A percentile compares a stretch with the other conserved stretches of the same genome.
These are phyloP conservation scores for Berkeleyomyces rouxiae DNA, from an alignment of 2,329 filamentous ascomycete species.

Conservation along the genomic window DNA sequence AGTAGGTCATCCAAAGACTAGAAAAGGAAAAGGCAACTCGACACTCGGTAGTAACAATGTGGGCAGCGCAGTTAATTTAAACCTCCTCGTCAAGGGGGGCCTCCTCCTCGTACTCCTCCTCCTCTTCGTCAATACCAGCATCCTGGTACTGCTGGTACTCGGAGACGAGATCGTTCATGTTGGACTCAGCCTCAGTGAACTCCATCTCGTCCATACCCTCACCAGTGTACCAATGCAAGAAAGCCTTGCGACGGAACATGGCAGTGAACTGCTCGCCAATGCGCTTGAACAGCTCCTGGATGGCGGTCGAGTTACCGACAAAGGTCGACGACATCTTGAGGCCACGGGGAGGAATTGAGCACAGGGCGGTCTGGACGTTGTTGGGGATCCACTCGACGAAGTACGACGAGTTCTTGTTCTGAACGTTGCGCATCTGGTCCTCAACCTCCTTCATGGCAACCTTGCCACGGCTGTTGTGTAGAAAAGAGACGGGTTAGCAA, in stretches of 20 bases:
- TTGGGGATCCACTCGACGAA: constrained; percentile 99
- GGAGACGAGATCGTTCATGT: constrained; percentile 99
- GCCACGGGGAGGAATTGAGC: constrained; percentile 93
- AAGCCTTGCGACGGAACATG: constrained; percentile 99
- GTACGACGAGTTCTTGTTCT: constrained; percentile 99
- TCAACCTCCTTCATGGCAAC: constrained; percentile 99
- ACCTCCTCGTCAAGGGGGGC: constrained; percentile 56
- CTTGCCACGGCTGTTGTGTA: constrained; percentile 63
- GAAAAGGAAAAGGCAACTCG: constrained; percentile 4
- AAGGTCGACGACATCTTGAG: constrained; percentile 99
- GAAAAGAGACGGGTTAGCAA: constrained; percentile 3
- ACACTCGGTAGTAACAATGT: background rate
- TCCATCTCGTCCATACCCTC: constrained; percentile 99
- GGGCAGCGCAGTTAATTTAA: constrained; percentile 20
- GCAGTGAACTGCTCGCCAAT: constrained; percentile 98
- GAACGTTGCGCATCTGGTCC: constrained; percentile 99
- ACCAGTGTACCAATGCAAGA: constrained; percentile 99
- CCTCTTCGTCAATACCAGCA: constrained; percentile 88
- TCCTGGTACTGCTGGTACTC: constrained; percentile 99
- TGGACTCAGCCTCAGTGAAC: constrained; percentile 99
- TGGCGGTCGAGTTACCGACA: constrained; percentile 97
- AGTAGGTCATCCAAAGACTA: constrained; percentile 13
- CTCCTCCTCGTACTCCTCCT: constrained; percentile 91
- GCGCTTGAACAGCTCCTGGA: constrained; percentile 99
- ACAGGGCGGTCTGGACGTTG: constrained; percentile 98